Evolutionary conservation across 139 green algal species (phyloP).

Genomic region (Dunaliella sp.): DNA sequence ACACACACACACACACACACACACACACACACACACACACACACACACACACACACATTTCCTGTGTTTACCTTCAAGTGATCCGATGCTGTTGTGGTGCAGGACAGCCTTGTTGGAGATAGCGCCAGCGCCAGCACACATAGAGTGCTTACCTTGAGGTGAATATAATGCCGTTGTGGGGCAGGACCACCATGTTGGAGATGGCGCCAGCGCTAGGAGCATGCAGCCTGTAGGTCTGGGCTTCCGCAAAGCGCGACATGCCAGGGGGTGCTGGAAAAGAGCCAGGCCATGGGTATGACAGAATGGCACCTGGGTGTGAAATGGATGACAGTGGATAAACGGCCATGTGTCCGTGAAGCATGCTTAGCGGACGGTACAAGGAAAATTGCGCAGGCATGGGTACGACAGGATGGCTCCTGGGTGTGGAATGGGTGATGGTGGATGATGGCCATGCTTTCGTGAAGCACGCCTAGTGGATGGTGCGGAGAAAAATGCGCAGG

Average conservation of each 20-base stretch:
- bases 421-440: too few species aligned
- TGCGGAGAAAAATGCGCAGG: conserved; percentile 20
- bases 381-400: conserved; percentile 24
- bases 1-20: too few species aligned
- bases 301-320: conserved; percentile 21
- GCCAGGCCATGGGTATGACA: conserved; percentile 31
- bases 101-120: conserved; percentile 30
- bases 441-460: too few species aligned
- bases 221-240: conserved; percentile 39
- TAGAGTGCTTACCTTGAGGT: conserved; percentile 25
- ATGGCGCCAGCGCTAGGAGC: not conserved
- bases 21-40: too few species aligned
- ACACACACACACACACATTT: too few species aligned
- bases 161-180: conserved; percentile 28
- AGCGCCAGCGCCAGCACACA: not conserved
- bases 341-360: too few species aligned
- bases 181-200: conserved; percentile 36
- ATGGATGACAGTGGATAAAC: too few species aligned
- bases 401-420: conserved; percentile 27
- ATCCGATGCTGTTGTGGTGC: conserved; percentile 19
- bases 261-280: conserved; percentile 23
- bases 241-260: not conserved
- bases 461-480: too few species aligned
- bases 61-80: too few species aligned
- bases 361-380: too few species aligned